A percentile compares a stretch with the other conserved stretches of the same genome.
Conservation (phyloP, 306 rosid genomes). For the Begonia masoniana region DNA sequence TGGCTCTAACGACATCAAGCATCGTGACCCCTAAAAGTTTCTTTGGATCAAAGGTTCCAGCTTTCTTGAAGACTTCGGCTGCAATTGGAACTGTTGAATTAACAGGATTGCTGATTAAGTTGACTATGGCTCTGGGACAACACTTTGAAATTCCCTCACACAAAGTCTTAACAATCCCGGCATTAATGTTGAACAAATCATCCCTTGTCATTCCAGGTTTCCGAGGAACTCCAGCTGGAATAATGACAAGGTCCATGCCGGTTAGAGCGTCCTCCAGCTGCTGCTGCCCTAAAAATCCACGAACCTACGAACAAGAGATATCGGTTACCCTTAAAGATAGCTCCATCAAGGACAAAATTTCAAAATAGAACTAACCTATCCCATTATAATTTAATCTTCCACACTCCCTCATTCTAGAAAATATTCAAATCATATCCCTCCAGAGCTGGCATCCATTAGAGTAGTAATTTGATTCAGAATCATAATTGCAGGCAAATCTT, state of each 20-base stretch:
- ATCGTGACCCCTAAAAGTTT: slow-evolving; percentile 81
- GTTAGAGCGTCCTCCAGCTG: slow-evolving; percentile 81
- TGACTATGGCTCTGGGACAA: slow-evolving; percentile 83
- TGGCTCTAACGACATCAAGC: slow-evolving; percentile 93
- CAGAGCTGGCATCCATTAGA: too few relatives aligned
- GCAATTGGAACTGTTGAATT: slow-evolving; percentile 94
- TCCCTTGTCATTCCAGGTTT: slow-evolving; percentile 99
- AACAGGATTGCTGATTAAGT: slow-evolving; percentile 94
- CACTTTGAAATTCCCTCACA: slow-evolving; percentile 66
- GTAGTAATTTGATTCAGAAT: too few relatives aligned
- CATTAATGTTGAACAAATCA: slow-evolving; percentile 82
- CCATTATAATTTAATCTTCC: too few relatives aligned
- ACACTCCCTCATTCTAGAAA: too few relatives aligned
- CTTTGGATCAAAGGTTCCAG: slow-evolving; percentile 86
- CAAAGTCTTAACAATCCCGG: slow-evolving; percentile 85
- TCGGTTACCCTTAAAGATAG: not conserved
- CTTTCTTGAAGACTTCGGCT: slow-evolving; percentile 89
- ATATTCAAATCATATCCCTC: too few relatives aligned
- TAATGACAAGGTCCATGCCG: slow-evolving; percentile 74
- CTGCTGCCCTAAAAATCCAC: slow-evolving; percentile 72
- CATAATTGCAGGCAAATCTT: too few relatives aligned
- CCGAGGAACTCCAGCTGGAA: slow-evolving; percentile 95
- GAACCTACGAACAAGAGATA: slow-evolving; percentile 35
- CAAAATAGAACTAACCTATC: not conserved
- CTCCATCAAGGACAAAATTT: not conserved